phyloP scores from a whole-genome alignment of 2,329 filamentous ascomycete species.

The Diplodia intermedia region DNA sequence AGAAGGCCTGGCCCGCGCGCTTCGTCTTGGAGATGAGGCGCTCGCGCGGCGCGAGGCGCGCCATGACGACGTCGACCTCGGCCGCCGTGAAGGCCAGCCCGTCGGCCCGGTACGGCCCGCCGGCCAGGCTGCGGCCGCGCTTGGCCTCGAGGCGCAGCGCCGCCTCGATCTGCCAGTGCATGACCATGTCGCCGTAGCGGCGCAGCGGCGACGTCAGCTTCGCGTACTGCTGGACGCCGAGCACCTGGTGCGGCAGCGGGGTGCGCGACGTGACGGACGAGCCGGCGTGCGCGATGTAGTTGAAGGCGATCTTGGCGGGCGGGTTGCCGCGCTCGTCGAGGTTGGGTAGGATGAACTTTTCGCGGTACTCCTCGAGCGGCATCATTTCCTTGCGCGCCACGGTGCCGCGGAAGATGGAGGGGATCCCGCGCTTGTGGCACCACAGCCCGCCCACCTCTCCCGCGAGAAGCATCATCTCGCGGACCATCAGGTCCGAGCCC shows the following conservation, averaged over 20 bases:
- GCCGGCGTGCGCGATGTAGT: slow-evolving; percentile 53
- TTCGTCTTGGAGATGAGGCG: slow-evolving; percentile 52
- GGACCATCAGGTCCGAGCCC: slow-evolving; percentile 41
- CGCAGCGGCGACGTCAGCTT: slow-evolving; percentile 68
- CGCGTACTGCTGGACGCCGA: slow-evolving; percentile 62
- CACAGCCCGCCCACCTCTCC: slow-evolving; percentile 59
- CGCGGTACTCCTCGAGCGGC: slow-evolving; percentile 37
- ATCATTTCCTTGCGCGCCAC: slow-evolving; percentile 37
- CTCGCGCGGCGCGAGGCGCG: slow-evolving; percentile 54
- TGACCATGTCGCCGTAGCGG: slow-evolving; percentile 65
- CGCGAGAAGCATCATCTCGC: slow-evolving; percentile 62
- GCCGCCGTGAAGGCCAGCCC: slow-evolving; percentile 58
- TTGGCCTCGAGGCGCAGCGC: slow-evolving; percentile 63
- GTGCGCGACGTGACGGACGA: slow-evolving; percentile 53
- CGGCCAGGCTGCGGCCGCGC: slow-evolving; percentile 53
- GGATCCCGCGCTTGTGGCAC: slow-evolving; percentile 60
- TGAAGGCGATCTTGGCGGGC: slow-evolving; percentile 47
- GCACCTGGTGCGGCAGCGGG: slow-evolving; percentile 57
- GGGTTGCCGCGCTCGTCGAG: slow-evolving; percentile 46
- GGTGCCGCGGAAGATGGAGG: slow-evolving; percentile 57
- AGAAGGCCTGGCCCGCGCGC: slow-evolving; percentile 51
- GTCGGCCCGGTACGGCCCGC: too few relatives aligned
- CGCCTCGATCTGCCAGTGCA: slow-evolving; percentile 70
- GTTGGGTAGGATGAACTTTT: slow-evolving; percentile 48
- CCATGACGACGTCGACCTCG: slow-evolving; percentile 58